phyloP scores from a whole-genome alignment of 192 early-diverging fungal species.

The Backusella macrospora region DNA sequence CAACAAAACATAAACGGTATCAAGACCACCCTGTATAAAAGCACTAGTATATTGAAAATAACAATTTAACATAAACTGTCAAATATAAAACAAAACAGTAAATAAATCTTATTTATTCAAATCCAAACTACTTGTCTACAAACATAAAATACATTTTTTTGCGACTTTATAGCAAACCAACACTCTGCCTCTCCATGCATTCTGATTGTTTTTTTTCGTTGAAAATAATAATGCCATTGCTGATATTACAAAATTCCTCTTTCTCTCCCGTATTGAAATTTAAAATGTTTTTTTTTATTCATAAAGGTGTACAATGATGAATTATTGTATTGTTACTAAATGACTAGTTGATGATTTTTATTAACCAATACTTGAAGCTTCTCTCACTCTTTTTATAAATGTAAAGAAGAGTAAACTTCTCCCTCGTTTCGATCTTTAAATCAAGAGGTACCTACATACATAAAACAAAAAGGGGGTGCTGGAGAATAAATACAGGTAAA shows the following conservation, averaged over 20 bases:
- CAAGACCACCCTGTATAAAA: conserved; percentile 57
- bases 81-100: not conserved
- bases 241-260: not conserved
- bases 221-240: not conserved
- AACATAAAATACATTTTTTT: conserved; percentile 82
- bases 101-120: conserved; percentile 12
- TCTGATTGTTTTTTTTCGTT: conserved; percentile 21
- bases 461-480: too few species aligned
- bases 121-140: conserved; percentile 55
- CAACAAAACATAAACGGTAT: conserved; percentile 64
- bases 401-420: too few species aligned
- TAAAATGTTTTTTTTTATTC: too few species aligned
- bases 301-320: too few species aligned
- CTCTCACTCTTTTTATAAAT: too few species aligned
- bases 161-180: conserved; percentile 68
- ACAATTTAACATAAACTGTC: conserved; percentile 14
- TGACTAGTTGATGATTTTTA: too few species aligned
- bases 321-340: too few species aligned
- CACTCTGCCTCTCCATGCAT: conserved; percentile 91
- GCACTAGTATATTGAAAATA: conserved; percentile 67
- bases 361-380: too few species aligned
- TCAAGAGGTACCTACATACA: too few species aligned
- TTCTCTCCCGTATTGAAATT: not conserved
- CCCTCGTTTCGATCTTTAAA: too few species aligned
- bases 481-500: too few species aligned